Evolutionary conservation across 768 basidiomycete species (phyloP).

Genomic region (Crucibulum laeve): DNA sequence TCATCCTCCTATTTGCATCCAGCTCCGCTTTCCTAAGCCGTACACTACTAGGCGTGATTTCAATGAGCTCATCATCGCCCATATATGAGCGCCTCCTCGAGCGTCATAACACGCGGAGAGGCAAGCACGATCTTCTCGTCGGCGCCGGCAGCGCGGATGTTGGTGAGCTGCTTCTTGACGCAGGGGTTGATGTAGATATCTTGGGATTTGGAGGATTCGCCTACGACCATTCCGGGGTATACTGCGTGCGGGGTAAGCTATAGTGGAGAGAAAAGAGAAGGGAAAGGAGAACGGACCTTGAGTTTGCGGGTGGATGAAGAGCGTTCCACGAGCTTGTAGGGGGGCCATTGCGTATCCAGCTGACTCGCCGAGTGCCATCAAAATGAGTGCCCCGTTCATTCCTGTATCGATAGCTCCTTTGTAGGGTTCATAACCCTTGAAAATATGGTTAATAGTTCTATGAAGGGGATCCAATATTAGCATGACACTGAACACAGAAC

Average conservation of each 20-base stretch:
- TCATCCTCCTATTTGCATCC: constrained; percentile 28
- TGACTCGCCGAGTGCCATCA: too few species aligned
- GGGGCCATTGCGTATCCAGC: constrained; percentile 46
- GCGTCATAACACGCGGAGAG: constrained; percentile 35
- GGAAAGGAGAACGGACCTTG: constrained; percentile 23
- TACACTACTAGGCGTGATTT: constrained; percentile 38
- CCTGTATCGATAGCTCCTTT: too few species aligned
- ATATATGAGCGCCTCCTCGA: constrained; percentile 47
- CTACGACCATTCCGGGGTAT: constrained; percentile 50
- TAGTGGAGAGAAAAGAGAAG: not conserved
- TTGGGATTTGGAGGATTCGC: constrained; percentile 40
- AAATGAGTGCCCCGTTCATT: too few species aligned
- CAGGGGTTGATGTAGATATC: too few species aligned
- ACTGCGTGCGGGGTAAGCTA: constrained; percentile 22
- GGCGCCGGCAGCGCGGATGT: too few species aligned
- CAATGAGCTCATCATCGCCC: constrained; percentile 45
- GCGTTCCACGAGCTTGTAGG: constrained; percentile 42
- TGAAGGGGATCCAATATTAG: constrained; percentile 40
- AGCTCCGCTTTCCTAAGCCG: constrained; percentile 39
- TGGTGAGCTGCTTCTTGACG: too few species aligned
- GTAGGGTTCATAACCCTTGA: too few species aligned
- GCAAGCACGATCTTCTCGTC: too few species aligned
- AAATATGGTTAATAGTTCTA: constrained; percentile 39
- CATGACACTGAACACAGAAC: constrained; percentile 39
- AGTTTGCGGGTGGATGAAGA: too few species aligned